Evolutionary conservation across 164 flowering plant genomes (phyloP), one percentile per base, ranked within the genome.

Genomic region (Malania oleifera): DNA sequence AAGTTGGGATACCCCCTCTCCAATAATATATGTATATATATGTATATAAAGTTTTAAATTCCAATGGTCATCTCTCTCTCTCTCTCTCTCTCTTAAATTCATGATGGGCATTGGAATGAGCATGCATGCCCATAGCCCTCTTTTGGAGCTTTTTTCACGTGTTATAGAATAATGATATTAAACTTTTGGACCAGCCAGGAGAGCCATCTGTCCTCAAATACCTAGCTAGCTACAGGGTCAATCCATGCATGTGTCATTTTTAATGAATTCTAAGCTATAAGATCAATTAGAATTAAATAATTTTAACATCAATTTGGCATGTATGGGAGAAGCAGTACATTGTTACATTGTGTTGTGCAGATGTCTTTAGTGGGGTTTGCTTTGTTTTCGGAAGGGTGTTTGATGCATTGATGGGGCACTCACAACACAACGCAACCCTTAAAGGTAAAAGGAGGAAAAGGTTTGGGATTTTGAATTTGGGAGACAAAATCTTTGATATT

Each of bases 401-500:
- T n/a, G n/a, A n/a, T n/a, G n/a, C n/a, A 46, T 58, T 59, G 58
- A 46, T 24, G 24, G 31, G 57, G 38, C 46, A 23, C 40, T 57
- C 59, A 46, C 52, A 34, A 22, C 20, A 28, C 48, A 55, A n/a
- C n/a, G 46, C 35, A 61, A 45, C 28, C 45, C 19, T 5, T 35
- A 49, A 61, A 57, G 62, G 52, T 17, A 13, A 29, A 56, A 54
- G 71, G 35, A 26, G 62, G 56, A 9, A 4, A 31, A 4, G 9
- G 35, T n/a, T n/a, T n/a, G 45, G n/a, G 64, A 65, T 61, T 26
- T 62, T 59, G 58, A 57, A 53, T 11, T n/a, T 57, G 70, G 76
- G 65, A 48, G 67, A 65, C 70, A 73, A 73, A 59, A 61, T 54
- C 67, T 68, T 65, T 72, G 67, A 31, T 52, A 8, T 64, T 43